These are phyloP conservation scores for Pyronema omphalodes DNA, from an alignment of 495 filamentous ascomycete genomes.

Conservation along the genomic window DNA sequence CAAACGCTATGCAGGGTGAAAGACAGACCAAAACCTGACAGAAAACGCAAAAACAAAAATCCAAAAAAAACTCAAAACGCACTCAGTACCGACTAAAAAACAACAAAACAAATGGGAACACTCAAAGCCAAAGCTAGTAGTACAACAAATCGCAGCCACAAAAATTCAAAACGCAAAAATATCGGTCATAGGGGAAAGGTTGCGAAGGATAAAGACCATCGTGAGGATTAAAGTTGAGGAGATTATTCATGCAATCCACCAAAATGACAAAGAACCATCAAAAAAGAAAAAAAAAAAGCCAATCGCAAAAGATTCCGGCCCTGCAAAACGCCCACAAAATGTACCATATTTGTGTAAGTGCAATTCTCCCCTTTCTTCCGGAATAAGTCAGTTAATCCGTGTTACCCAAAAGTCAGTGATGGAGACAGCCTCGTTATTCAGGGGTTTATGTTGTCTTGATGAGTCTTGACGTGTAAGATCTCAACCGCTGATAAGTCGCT, in stretches of 20 bases:
- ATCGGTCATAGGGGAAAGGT: not conserved
- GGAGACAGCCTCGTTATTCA: not conserved
- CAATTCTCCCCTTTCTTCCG: not conserved
- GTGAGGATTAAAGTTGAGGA: not conserved
- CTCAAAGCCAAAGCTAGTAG: not conserved
- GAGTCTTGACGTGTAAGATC: not conserved
- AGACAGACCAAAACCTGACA: too few species aligned
- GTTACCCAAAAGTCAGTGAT: not conserved
- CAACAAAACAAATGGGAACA: not conserved
- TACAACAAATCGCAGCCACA: not conserved
- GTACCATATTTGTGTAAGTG: not conserved
- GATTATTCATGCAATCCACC: not conserved
- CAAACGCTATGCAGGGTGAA: constrained; percentile 3
- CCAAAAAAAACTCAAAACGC: not conserved
- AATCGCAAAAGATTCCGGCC: constrained; percentile 1
- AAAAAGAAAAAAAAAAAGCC: not conserved
- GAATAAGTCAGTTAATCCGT: not conserved
- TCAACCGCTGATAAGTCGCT: too few species aligned
- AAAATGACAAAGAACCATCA: not conserved
- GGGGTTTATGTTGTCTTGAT: not conserved
- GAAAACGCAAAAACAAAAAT: not conserved
- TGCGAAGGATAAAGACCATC: not conserved
- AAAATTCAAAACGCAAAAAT: not conserved
- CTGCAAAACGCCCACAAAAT: not conserved
- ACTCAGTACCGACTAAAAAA: not conserved